Base-by-base conservation (phyloP, 164 flowering plant species). In the Magnolia officinalis region DNA sequence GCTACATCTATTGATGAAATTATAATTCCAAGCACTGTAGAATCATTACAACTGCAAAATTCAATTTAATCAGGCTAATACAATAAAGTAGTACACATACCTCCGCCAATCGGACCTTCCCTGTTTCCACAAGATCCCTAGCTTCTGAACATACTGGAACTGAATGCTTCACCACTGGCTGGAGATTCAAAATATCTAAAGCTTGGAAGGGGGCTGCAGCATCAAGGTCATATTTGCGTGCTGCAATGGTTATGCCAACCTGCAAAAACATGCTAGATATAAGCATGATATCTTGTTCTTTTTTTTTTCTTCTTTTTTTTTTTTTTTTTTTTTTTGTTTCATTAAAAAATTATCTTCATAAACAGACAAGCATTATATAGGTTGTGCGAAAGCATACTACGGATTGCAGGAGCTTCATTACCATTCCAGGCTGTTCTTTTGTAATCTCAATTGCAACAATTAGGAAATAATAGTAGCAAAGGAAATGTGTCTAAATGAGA, bases 141-240 rank as follows among this genome's bases (percentile, higher is more conserved):
- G 98, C 98, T 83, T 91, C 99, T 76, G 92, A 85, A 81, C 97
- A 91, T 71, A 93, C 84, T 50, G 99, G 99, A 79, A 96, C 85
- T 19, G 98, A 92, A 81, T 96, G 96, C 85, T 96, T 96, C 58
- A 94, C 92, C 2, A 96, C 96, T 74, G 98, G 99, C 82, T 86
- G 94, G 67, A 96, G 83, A 87, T 96, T 70, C 73, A 94, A 82
- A 69, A 96, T 84, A 87, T 96, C 99, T 63, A 89, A 83, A 29
- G 85, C 77, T 82, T 93, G 90, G 76, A 94, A 96, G 76, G 98
- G 98, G 67, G 84, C 59, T 37, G 82, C 85, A 77, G 86, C 85
- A 78, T 77, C 84, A 72, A 96, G 85, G 80, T 92, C 95, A 85
- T 91, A 94, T 75, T 88, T 93, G 67, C 93, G 92, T 71, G 98